Conservation (phyloP, 2,329 filamentous ascomycete genomes). For the Parasarocladium wereldwijsianum region DNA sequence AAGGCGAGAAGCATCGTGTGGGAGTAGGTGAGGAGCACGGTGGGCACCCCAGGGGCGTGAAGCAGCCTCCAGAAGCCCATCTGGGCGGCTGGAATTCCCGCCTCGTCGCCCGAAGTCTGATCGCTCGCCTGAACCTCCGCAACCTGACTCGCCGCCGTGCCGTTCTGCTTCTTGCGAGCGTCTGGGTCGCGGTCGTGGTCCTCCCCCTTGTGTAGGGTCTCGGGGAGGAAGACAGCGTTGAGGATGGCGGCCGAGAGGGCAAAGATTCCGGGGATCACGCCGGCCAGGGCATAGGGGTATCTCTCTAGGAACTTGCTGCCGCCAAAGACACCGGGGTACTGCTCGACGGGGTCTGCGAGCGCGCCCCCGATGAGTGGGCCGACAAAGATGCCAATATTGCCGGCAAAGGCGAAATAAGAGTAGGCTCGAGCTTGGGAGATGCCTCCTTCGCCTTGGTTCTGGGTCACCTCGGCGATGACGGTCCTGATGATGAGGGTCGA, state of each 20-base stretch:
- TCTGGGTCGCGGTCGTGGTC: conserved; percentile 5
- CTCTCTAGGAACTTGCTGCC: conserved; percentile 26
- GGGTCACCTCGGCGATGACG: conserved; percentile 64
- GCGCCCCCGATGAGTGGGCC: conserved; percentile 57
- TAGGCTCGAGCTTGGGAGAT: conserved; percentile 61
- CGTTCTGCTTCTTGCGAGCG: not conserved
- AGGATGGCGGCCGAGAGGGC: conserved; percentile 36
- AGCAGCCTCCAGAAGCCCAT: conserved; percentile 29
- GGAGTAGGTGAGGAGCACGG: conserved; percentile 50
- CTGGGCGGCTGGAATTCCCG: conserved; percentile 1
- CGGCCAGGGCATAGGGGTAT: conserved; percentile 40
- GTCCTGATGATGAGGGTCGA: conserved; percentile 61
- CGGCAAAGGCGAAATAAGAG: conserved; percentile 61
- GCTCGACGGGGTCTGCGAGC: conserved; percentile 50
- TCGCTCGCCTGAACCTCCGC: too few species aligned
- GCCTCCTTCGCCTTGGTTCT: too few species aligned
- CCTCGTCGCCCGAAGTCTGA: not conserved
- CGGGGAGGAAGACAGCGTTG: conserved; percentile 43
- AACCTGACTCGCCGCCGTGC: too few species aligned
- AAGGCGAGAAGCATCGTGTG: conserved; percentile 56
- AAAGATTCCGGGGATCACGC: conserved; percentile 40
- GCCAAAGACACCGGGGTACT: conserved; percentile 43
- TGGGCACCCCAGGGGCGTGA: conserved; percentile 46
- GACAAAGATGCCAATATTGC: conserved; percentile 60
- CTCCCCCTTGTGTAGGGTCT: conserved; percentile 39